phyloP scores from a whole-genome alignment of 2,329 filamentous ascomycete species.

The Pochonia chlamydosporia region DNA sequence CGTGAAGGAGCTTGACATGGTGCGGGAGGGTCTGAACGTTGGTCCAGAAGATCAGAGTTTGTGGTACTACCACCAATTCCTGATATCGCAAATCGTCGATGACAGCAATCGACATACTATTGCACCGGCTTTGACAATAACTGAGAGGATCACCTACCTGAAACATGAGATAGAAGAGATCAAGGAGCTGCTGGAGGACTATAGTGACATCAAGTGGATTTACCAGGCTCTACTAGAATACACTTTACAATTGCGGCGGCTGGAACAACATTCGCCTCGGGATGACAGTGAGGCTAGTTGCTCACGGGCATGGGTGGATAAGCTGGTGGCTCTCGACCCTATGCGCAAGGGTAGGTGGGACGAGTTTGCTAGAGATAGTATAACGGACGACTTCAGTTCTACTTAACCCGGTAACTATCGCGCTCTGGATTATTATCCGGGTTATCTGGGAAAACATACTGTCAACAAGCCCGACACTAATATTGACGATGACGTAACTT shows the following conservation, averaged over 20 bases:
- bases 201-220: slow-evolving; percentile 1
- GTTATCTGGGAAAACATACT: no score
- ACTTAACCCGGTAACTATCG: no score
- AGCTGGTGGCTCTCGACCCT: slow-evolving; percentile 2
- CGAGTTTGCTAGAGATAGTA: no score
- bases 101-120: not conserved
- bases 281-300: not conserved
- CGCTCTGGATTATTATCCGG: no score
- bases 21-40: slow-evolving; percentile 4
- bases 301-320: not conserved
- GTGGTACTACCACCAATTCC: slow-evolving; percentile 7
- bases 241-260: not conserved
- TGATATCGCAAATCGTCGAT: slow-evolving; percentile 2
- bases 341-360: slow-evolving; percentile 5
- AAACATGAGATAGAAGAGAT: slow-evolving; percentile 3
- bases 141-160: not conserved
- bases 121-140: not conserved
- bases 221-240: slow-evolving; percentile 6
- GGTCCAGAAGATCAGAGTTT: slow-evolving; percentile 5
- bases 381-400: no score
- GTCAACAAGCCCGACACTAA: no score
- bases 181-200: slow-evolving; percentile 3
- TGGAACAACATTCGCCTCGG: not conserved
- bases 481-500: no score
- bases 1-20: not conserved